phyloP scores from a whole-genome alignment of 2,329 filamentous ascomycete species.

The Verticillium klebahnii region DNA sequence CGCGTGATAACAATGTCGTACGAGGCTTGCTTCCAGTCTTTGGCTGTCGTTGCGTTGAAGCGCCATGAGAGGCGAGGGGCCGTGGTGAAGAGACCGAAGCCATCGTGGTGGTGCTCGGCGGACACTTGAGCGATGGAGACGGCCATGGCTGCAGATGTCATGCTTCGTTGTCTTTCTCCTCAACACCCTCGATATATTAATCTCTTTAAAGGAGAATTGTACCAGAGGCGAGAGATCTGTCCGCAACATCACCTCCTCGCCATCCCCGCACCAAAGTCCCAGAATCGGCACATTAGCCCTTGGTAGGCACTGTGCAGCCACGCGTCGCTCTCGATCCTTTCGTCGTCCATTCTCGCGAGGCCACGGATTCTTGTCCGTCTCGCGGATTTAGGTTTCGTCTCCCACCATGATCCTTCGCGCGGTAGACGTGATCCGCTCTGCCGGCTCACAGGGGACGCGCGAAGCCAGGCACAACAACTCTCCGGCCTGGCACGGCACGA shows the following conservation, averaged over 20 bases:
- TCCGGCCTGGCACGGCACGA: too few species aligned
- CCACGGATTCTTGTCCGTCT: background rate
- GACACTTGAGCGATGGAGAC: background rate
- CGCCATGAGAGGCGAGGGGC: conserved; percentile 9
- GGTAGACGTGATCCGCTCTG: background rate
- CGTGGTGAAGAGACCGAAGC: conserved; percentile 5
- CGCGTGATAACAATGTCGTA: background rate
- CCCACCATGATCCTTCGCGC: background rate
- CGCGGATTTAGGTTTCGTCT: background rate
- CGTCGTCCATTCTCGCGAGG: background rate
- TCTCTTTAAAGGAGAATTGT: background rate
- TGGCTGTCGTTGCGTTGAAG: conserved; percentile 2
- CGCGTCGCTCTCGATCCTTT: background rate
- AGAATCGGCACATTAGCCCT: too few species aligned
- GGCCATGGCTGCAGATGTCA: background rate
- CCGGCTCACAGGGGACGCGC: background rate
- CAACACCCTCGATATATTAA: background rate
- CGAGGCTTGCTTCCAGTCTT: too few species aligned
- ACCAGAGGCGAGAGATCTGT: too few species aligned
- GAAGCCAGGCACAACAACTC: too few species aligned
- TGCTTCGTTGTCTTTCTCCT: background rate
- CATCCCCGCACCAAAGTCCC: too few species aligned
- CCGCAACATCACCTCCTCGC: too few species aligned
- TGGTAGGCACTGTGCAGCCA: background rate
- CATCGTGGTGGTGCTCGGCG: conserved; percentile 1